Percentiles rank a stretch among this genome's conserved stretches.
phyloP scores from a whole-genome alignment of 768 basidiomycete species.

The Grammothele lineata region DNA sequence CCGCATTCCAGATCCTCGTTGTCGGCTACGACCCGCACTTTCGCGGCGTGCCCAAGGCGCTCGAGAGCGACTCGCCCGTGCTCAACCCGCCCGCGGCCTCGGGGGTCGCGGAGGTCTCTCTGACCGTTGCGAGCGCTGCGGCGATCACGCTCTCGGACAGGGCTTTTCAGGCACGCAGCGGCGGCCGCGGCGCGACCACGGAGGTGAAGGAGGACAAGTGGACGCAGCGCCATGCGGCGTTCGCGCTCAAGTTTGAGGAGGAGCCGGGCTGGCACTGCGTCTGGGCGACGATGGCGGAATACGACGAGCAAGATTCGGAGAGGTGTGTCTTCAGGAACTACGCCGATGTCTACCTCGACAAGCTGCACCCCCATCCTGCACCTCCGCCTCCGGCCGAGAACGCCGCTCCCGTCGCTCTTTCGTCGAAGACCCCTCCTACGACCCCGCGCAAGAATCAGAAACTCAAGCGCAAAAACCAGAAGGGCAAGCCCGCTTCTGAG shows the following conservation, averaged over 20 bases:
- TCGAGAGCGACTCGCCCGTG: constrained; percentile 48
- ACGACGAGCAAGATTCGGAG: constrained; percentile 34
- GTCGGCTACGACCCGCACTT: constrained; percentile 58
- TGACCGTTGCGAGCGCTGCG: constrained; percentile 48
- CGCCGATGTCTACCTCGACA: constrained; percentile 54
- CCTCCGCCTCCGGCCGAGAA: too few species aligned
- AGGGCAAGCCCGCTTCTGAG: too few species aligned
- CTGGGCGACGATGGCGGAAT: constrained; percentile 57
- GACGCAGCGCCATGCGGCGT: constrained; percentile 43
- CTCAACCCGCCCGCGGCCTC: constrained; percentile 26
- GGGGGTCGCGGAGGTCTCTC: constrained; percentile 27
- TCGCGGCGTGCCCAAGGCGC: constrained; percentile 53
- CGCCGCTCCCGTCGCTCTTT: too few species aligned
- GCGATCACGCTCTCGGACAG: constrained; percentile 54
- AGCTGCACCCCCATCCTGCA: constrained; percentile 21
- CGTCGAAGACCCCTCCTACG: not conserved
- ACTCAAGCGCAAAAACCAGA: too few species aligned
- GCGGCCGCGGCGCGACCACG: constrained; percentile 16
- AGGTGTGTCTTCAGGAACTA: constrained; percentile 47
- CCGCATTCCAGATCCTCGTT: constrained; percentile 43
- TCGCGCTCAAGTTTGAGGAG: constrained; percentile 54
- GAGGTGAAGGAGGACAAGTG: constrained; percentile 29
- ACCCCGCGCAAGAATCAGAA: not conserved
- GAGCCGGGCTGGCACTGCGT: constrained; percentile 56
- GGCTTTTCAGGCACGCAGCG: constrained; percentile 39